Percentiles rank a stretch among this genome's conserved stretches.
phyloP scores from a whole-genome alignment of 306 rosid genomes.

The Lathyrus oleraceus region DNA sequence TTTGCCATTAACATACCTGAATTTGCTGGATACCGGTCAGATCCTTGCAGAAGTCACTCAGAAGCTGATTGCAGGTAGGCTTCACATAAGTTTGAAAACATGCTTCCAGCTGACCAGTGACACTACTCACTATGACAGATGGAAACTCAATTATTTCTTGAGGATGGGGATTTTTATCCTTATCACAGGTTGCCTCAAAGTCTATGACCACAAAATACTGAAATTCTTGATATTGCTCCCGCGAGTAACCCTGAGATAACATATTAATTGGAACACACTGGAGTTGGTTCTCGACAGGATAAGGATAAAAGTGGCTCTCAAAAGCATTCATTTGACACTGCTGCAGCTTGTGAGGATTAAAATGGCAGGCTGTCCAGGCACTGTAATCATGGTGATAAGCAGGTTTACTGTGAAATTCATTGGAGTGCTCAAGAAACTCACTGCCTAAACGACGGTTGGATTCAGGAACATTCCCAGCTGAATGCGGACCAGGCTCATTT shows the following conservation, averaged over 20 bases:
- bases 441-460: slow-evolving; percentile 49
- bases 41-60: slow-evolving; percentile 90
- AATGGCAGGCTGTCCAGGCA: slow-evolving; percentile 66
- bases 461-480: slow-evolving; percentile 58
- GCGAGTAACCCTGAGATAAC: slow-evolving; percentile 64
- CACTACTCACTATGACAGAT: slow-evolving; percentile 87
- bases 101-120: slow-evolving; percentile 90
- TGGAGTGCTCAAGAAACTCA: slow-evolving; percentile 62
- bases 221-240: slow-evolving; percentile 79
- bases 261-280: slow-evolving; percentile 64
- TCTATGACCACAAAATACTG: slow-evolving; percentile 96
- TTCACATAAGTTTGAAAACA: slow-evolving; percentile 92
- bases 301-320: slow-evolving; percentile 66
- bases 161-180: slow-evolving; percentile 84
- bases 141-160: slow-evolving; percentile 97
- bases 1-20: slow-evolving; percentile 65
- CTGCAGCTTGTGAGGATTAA: slow-evolving; percentile 67
- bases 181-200: slow-evolving; percentile 95
- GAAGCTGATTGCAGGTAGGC: slow-evolving; percentile 80
- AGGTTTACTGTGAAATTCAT: slow-evolving; percentile 59
- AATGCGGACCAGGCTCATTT: slow-evolving; percentile 49
- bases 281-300: slow-evolving; percentile 60
- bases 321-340: slow-evolving; percentile 72
- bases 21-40: slow-evolving; percentile 93
- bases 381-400: slow-evolving; percentile 61